These are phyloP conservation scores for Zygosaccharomyces pseudobailii DNA, from an alignment of 1,139 yeast genomes.

Conservation along the genomic window DNA sequence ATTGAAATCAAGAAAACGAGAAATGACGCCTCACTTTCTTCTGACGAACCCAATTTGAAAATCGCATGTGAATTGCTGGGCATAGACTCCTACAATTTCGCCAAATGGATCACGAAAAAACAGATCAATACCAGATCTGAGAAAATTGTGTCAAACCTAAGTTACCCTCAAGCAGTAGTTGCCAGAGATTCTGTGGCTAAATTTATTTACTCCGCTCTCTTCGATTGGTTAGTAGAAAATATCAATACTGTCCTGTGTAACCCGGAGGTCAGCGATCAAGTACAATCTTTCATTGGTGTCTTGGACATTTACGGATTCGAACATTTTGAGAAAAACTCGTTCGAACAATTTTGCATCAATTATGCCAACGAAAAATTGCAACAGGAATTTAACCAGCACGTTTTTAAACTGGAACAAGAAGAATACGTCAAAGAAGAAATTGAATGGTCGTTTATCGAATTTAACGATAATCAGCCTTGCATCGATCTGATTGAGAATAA, in stretches of 20 bases:
- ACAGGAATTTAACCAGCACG: conserved; percentile 97
- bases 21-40: conserved; percentile 72
- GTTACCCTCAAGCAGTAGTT: conserved; percentile 78
- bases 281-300: conserved; percentile 85
- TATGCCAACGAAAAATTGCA: conserved; percentile 97
- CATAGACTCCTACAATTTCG: conserved; percentile 64
- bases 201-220: conserved; percentile 84
- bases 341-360: conserved; percentile 96
- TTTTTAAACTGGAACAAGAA: conserved; percentile 93
- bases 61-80: conserved; percentile 86
- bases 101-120: conserved; percentile 91
- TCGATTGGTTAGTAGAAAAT: conserved; percentile 89
- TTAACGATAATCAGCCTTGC: conserved; percentile 96
- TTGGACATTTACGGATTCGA: conserved; percentile 97
- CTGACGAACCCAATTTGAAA: conserved; percentile 81
- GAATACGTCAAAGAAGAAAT: conserved; percentile 89
- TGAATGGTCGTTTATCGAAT: conserved; percentile 96
- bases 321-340: conserved; percentile 89
- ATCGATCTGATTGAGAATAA: conserved; percentile 87
- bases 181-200: conserved; percentile 96
- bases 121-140: conserved; percentile 92
- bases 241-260: conserved; percentile 81
- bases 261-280: conserved; percentile 53
- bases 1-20: conserved; percentile 83
- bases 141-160: conserved; percentile 80